Evolutionary conservation across 495 filamentous ascomycete species (phyloP).

Genomic region (Chlorociboria aeruginascens): DNA sequence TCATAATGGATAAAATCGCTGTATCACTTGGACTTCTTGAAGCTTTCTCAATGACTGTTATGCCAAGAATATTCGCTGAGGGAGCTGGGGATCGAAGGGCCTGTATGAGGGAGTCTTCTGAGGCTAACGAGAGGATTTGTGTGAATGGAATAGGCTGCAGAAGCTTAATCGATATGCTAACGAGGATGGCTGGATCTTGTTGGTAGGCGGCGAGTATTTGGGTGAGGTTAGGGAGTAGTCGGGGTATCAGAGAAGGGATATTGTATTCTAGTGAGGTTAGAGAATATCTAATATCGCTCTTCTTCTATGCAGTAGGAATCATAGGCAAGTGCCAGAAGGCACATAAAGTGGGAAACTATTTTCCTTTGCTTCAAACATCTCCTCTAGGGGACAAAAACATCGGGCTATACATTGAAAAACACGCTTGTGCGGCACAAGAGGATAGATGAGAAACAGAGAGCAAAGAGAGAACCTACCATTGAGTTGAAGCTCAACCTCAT

Average conservation of each 20-base stretch:
- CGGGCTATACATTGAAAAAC: too few relatives aligned
- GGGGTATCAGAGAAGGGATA: constrained; percentile 28
- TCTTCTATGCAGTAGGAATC: too few relatives aligned
- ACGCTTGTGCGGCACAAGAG: too few relatives aligned
- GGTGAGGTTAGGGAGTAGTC: constrained; percentile 36
- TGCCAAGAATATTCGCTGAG: constrained; percentile 57
- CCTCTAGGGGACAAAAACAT: too few relatives aligned
- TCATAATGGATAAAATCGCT: constrained; percentile 54
- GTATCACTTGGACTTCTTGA: constrained; percentile 45
- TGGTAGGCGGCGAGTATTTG: constrained; percentile 34
- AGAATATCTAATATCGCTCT: not conserved
- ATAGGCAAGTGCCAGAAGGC: too few relatives aligned
- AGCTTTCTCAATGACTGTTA: constrained; percentile 65
- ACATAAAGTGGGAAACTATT: too few relatives aligned
- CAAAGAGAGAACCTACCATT: constrained; percentile 23
- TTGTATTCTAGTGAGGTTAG: constrained; percentile 9
- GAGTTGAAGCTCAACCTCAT: constrained; percentile 42
- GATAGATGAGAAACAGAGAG: too few relatives aligned
- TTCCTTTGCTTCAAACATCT: too few relatives aligned
- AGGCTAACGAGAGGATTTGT: constrained; percentile 37
- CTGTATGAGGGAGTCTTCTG: constrained; percentile 38
- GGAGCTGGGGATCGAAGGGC: constrained; percentile 47
- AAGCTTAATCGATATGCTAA: constrained; percentile 39
- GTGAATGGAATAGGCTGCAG: constrained; percentile 38
- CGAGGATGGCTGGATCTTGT: constrained; percentile 37